These are phyloP conservation scores for Lizonia empirigonia DNA, from an alignment of 2,329 filamentous ascomycete species.

Conservation along the genomic window DNA sequence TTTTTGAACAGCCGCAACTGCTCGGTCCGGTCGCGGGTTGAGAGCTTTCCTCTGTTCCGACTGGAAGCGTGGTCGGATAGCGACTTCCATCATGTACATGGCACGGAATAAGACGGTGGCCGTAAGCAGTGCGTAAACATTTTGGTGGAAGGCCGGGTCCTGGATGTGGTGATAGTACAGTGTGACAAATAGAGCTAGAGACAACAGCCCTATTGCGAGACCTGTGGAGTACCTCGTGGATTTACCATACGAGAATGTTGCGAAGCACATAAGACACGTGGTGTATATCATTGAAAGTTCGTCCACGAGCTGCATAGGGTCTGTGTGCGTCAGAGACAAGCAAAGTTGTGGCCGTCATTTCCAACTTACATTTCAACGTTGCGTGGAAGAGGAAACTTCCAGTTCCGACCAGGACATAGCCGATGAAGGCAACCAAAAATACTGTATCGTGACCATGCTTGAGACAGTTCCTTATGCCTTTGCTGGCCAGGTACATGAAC, in stretches of 20 bases:
- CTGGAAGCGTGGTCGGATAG: conserved; percentile 62
- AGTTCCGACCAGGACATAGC: conserved; percentile 65
- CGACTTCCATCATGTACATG: conserved; percentile 77
- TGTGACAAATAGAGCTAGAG: conserved; percentile 69
- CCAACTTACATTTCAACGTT: conserved; percentile 63
- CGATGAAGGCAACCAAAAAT: conserved; percentile 70
- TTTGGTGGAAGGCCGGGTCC: conserved; percentile 82
- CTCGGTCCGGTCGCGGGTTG: conserved; percentile 30
- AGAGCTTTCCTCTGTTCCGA: conserved; percentile 48
- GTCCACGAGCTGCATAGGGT: conserved; percentile 74
- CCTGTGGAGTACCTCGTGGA: conserved; percentile 57
- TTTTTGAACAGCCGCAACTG: conserved; percentile 47
- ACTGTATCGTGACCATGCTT: conserved; percentile 74
- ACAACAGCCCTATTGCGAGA: conserved; percentile 63
- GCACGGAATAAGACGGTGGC: conserved; percentile 71
- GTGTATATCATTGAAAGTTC: conserved; percentile 76
- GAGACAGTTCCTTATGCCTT: conserved; percentile 75
- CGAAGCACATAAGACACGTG: conserved; percentile 70
- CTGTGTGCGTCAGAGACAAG: conserved; percentile 60
- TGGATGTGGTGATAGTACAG: conserved; percentile 81
- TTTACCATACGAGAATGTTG: conserved; percentile 74
- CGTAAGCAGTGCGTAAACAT: conserved; percentile 75
- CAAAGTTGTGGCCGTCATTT: not conserved
- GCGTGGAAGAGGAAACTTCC: conserved; percentile 69
- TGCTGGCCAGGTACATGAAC: conserved; percentile 78